phyloP scores from a whole-genome alignment of 2,329 filamentous ascomycete species.

The Pseudogymnoascus sp. region DNA sequence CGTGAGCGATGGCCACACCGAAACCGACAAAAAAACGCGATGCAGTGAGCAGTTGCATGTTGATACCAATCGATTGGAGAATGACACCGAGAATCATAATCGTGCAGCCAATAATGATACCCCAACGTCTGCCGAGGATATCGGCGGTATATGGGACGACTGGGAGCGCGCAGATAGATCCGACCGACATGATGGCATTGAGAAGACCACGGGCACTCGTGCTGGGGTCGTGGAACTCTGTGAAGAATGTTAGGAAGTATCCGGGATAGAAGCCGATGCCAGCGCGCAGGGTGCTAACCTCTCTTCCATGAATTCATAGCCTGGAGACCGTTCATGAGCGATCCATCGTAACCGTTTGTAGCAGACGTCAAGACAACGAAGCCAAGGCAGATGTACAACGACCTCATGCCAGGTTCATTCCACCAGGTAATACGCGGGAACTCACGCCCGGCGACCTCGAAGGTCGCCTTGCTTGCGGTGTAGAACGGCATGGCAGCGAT shows the following conservation, averaged over 20 bases:
- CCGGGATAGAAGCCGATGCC: neutral
- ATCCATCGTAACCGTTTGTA: constrained; percentile 46
- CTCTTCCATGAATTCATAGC: constrained; percentile 29
- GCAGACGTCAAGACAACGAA: constrained; percentile 36
- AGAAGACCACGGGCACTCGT: constrained; percentile 35
- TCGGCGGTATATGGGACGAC: constrained; percentile 42
- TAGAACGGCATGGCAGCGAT: constrained; percentile 16
- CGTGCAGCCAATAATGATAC: constrained; percentile 38
- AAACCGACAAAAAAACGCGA: constrained; percentile 33
- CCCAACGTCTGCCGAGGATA: constrained; percentile 37
- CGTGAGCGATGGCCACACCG: constrained; percentile 26
- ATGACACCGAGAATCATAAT: constrained; percentile 39
- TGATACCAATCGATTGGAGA: constrained; percentile 33
- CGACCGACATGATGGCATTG: constrained; percentile 41
- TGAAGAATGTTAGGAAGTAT: neutral
- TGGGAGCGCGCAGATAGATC: constrained; percentile 39
- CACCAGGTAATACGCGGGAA: constrained; percentile 39
- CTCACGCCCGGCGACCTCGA: constrained; percentile 25
- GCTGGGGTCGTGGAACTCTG: constrained; percentile 20
- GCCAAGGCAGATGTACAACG: constrained; percentile 42
- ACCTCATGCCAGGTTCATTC: constrained; percentile 46
- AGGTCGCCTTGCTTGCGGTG: constrained; percentile 20
- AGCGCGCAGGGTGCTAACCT: constrained; percentile 22
- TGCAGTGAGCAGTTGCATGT: constrained; percentile 37
- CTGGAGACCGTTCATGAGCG: constrained; percentile 31